Evolutionary conservation across 306 rosid species (phyloP), one percentile per base, ranked within the genome.

Genomic region (Glycyrrhiza uralensis): DNA sequence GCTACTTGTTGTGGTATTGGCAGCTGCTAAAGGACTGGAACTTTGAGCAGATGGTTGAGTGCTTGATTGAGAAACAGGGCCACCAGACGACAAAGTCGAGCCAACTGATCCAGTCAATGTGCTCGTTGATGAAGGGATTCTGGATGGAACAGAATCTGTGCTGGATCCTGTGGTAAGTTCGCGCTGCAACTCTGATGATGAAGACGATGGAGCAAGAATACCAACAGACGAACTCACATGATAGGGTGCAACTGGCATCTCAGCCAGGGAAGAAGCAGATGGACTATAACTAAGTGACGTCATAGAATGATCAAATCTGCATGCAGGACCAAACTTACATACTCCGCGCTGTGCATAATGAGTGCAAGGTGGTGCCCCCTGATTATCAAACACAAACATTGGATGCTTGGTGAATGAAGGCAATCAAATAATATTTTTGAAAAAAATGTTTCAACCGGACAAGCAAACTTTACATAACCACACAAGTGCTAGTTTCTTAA

Each of bases 291-390:
- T 87, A 56, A 89, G 47, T 59, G 93, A 64, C 79, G 77, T 89
- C 75, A 85, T 47, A 20, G 96, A 81, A 79, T 95, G 99, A 78
- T 92, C 96, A 18, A 88, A 95, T 84, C 72, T 95, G 89, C 99
- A 95, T 14, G 92, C 88, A 22, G 85, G 42, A 49, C 99, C 99
- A 32, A 89, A 95, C 84, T 89, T 95, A 66, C 99, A 95, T 60
- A 75, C 89, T 69, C 99, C 99, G 24, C 82, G 88, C 76, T 91
- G 97, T 23, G 84, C 78, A 84, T 84, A 95, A 87, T 92, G 97
- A 84, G 85, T 81, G 74, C 97, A 95, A 68, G 82, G 84, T 18
- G 88, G 80, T 64, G 96, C 96, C 73, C 97, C 99, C 99, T 95
- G 93, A 68, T 69, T 58, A 74, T 54, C 78, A 83, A 72, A 67